A percentile compares a stretch with the other conserved stretches of the same genome.
These are phyloP conservation scores for Suhomyces yuchorum DNA, from an alignment of 1,139 yeast species.

Conservation along the genomic window DNA sequence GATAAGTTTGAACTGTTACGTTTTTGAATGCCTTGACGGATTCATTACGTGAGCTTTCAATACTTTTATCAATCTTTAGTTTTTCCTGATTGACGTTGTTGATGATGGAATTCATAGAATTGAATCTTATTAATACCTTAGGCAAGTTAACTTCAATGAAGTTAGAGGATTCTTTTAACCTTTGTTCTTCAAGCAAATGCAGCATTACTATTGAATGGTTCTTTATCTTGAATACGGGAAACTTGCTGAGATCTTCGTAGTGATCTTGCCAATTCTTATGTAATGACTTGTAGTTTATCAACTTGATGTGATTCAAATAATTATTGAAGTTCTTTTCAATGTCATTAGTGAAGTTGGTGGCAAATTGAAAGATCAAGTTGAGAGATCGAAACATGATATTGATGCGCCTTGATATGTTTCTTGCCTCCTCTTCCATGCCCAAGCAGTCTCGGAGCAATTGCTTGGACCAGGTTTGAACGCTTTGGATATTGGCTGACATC, in stretches of 20 bases:
- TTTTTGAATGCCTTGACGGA: conserved; percentile 37
- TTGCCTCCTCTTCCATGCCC: conserved; percentile 24
- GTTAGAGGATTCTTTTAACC: conserved; percentile 26
- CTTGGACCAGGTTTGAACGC: conserved; percentile 33
- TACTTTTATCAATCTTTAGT: conserved; percentile 31
- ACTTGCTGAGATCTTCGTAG: conserved; percentile 40
- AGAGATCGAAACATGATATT: conserved; percentile 53
- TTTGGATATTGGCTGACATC: conserved; percentile 27
- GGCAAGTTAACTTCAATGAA: conserved; percentile 34
- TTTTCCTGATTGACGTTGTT: conserved; percentile 32
- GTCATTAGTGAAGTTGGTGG: conserved; percentile 51
- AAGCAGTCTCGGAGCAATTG: conserved; percentile 25
- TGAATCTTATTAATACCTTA: conserved; percentile 38
- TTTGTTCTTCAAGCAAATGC: conserved; percentile 31
- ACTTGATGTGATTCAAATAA: conserved; percentile 48
- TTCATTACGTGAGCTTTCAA: conserved; percentile 38
- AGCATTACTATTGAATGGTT: conserved; percentile 23
- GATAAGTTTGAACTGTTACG: conserved; percentile 8
- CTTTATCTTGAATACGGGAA: conserved; percentile 32
- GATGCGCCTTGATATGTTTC: conserved; percentile 28
- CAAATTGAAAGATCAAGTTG: conserved; percentile 59
- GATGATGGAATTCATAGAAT: conserved; percentile 36
- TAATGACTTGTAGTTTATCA: conserved; percentile 50
- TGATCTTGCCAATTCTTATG: conserved; percentile 51
- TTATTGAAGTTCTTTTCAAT: conserved; percentile 55